Evolutionary conservation across 805 yeast genomes (phyloP).

Genomic region (Lipomyces sp.): DNA sequence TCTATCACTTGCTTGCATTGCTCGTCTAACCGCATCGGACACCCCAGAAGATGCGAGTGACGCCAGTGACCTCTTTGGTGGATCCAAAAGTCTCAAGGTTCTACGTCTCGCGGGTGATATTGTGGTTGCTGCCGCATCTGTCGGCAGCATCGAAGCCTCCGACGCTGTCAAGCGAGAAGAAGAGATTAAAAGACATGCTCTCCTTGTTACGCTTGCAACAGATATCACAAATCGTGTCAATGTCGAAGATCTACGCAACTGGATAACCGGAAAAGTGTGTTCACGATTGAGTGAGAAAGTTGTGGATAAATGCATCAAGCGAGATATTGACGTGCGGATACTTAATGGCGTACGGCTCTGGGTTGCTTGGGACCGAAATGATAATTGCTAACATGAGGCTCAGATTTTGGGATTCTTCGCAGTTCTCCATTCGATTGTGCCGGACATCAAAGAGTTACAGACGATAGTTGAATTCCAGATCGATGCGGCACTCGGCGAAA

Average conservation of each 20-base stretch:
- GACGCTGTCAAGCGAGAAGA: not conserved
- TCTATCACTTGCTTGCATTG: constrained; percentile 1
- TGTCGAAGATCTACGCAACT: not conserved
- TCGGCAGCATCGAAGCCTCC: not conserved
- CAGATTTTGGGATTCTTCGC: constrained; percentile 6
- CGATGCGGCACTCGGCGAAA: not conserved
- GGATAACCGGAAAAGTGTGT: constrained; percentile 5
- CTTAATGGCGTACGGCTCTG: not conserved
- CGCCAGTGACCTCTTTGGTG: not conserved
- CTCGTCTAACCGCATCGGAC: not conserved
- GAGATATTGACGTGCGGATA: not conserved
- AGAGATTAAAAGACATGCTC: not conserved
- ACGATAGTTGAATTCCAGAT: not conserved
- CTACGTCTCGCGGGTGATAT: constrained; percentile 4
- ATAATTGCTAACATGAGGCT: not conserved
- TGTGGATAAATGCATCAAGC: not conserved
- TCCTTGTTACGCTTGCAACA: not conserved
- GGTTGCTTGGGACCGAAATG: not conserved
- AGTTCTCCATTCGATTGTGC: not conserved
- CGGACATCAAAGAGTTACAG: not conserved
- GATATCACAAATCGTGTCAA: not conserved
- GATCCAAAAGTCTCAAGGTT: constrained; percentile 5
- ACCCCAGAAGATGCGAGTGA: not conserved
- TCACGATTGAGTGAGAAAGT: not conserved
- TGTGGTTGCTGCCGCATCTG: not conserved